phyloP scores from a whole-genome alignment of 2,329 filamentous ascomycete species.

The Diplodia scrobiculata region DNA sequence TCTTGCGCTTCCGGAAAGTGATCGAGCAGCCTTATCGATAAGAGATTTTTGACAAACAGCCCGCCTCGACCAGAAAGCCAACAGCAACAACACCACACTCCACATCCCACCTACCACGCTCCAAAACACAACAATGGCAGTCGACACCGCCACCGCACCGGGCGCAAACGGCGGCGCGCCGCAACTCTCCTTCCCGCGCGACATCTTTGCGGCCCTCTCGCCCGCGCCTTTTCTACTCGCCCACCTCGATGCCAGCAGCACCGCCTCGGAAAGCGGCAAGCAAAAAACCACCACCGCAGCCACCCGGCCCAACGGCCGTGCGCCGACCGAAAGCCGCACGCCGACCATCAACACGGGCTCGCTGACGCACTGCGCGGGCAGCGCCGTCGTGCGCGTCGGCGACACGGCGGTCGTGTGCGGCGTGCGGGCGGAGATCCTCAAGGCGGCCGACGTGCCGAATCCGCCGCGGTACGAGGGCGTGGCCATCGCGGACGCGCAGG shows the following conservation, averaged over 20 bases:
- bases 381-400: slow-evolving; percentile 81
- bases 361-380: slow-evolving; percentile 85
- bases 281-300: slow-evolving; percentile 51
- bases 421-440: slow-evolving; percentile 80
- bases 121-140: slow-evolving; percentile 16
- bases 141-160: slow-evolving; percentile 11
- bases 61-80: not conserved
- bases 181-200: slow-evolving; percentile 58
- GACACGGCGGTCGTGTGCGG: slow-evolving; percentile 96
- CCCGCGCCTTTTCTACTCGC: slow-evolving; percentile 87
- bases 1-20: not conserved
- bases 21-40: not conserved
- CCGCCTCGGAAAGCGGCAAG: not conserved
- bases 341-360: slow-evolving; percentile 81
- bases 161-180: not conserved
- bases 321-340: slow-evolving; percentile 66
- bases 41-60: not conserved
- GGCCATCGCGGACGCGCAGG: not conserved
- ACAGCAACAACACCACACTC: not conserved
- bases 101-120: not conserved
- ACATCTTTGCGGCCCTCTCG: slow-evolving; percentile 85
- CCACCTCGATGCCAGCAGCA: slow-evolving; percentile 66
- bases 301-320: slow-evolving; percentile 78
- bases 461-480: slow-evolving; percentile 45
- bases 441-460: slow-evolving; percentile 71